Evolutionary conservation across 2,329 filamentous ascomycete species (phyloP).

Genomic region (Penicillium sp.): DNA sequence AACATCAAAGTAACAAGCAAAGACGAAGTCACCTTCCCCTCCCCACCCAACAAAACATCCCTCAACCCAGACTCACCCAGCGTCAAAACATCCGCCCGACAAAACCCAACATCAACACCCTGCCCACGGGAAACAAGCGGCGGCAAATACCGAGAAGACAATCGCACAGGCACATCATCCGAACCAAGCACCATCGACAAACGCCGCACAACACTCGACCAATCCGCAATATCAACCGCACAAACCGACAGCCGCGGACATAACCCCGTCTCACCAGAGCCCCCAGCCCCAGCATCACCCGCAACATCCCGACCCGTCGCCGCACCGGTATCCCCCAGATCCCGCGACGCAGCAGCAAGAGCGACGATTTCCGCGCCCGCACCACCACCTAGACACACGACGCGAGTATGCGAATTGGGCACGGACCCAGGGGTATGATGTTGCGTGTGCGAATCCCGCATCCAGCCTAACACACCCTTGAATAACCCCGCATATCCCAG

Average conservation of each 20-base stretch:
- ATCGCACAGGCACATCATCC: constrained; percentile 24
- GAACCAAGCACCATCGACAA: constrained; percentile 53
- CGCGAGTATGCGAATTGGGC: constrained; percentile 18
- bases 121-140: constrained; percentile 21
- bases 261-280: too few species aligned
- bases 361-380: constrained; percentile 62
- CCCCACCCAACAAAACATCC: constrained; percentile 25
- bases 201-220: constrained; percentile 57
- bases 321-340: constrained; percentile 23
- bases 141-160: constrained; percentile 26
- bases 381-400: constrained; percentile 59
- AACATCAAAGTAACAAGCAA: constrained; percentile 77
- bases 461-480: constrained; percentile 29
- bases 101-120: constrained; percentile 36
- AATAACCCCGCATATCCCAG: constrained; percentile 70
- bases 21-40: constrained; percentile 18
- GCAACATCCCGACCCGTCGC: constrained; percentile 12
- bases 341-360: constrained; percentile 50
- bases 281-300: too few species aligned
- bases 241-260: constrained; percentile 44
- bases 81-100: constrained; percentile 48
- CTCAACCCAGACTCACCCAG: constrained; percentile 37
- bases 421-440: constrained; percentile 1
- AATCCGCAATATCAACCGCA: constrained; percentile 78
- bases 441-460: constrained; percentile 1